phyloP scores from a whole-genome alignment of 2,329 filamentous ascomycete species.

The Taxawa tesnikishii region DNA sequence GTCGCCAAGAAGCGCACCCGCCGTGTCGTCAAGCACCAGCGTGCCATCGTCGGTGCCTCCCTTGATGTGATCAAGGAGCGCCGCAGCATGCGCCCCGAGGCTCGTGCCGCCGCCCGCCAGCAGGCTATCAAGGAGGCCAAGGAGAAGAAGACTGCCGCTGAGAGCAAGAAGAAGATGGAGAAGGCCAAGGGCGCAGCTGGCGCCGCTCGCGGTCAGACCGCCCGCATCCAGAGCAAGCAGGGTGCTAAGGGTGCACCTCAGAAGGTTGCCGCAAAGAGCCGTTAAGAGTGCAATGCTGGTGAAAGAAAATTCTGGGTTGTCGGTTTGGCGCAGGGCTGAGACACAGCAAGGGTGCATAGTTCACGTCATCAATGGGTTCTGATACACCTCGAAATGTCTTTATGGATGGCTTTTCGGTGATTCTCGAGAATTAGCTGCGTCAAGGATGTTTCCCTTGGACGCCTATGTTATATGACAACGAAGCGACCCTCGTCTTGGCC shows the following conservation, averaged over 20 bases:
- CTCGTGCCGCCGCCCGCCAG: constrained; percentile 78
- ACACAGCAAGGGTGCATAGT: constrained; percentile 6
- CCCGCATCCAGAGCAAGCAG: constrained; percentile 89
- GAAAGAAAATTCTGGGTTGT: constrained; percentile 7
- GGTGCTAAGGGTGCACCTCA: constrained; percentile 71
- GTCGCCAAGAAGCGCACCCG: constrained; percentile 99
- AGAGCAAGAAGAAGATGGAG: constrained; percentile 94
- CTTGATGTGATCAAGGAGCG: constrained; percentile 99
- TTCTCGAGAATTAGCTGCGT: too few species aligned
- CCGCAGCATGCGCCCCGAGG: constrained; percentile 87
- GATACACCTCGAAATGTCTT: background rate
- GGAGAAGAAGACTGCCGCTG: constrained; percentile 87
- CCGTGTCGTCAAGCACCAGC: constrained; percentile 96
- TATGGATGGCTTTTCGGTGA: background rate
- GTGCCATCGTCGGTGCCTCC: constrained; percentile 96
- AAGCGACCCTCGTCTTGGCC: too few species aligned
- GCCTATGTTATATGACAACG: too few species aligned
- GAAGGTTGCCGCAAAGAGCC: constrained; percentile 7
- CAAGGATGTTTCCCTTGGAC: too few species aligned
- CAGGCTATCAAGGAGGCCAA: constrained; percentile 94
- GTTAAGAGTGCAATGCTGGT: constrained; percentile 4
- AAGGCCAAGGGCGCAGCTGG: constrained; percentile 85
- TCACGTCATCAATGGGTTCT: background rate
- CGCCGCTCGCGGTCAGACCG: constrained; percentile 64
- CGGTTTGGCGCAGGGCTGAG: constrained; percentile 9